Base-by-base conservation (phyloP, 352 stramenopile species). In the Blastocystis sp. region DNA sequence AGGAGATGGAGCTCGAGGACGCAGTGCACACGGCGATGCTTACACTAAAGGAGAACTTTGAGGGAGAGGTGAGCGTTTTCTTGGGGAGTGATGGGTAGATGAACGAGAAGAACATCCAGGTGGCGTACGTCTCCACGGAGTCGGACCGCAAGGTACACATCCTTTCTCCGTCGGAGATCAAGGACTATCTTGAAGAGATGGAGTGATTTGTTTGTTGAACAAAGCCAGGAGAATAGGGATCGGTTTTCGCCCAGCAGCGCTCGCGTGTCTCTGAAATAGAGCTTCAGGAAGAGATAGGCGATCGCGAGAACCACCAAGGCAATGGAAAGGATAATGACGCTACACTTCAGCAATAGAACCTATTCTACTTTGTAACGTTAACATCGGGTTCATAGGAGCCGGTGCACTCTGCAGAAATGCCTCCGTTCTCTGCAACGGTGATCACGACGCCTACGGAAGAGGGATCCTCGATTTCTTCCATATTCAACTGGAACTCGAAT, bases 1-100 rank as follows among this genome's bases (percentile, higher is more conserved):
- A 99, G 79, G 97, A 99, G 90, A 98, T 99, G 92, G 97, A 99
- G 92, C 94, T 99, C 80, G 97, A 99, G 94, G 97, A 99, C 93
- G 97, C 97, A 9, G 98, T 99, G 91, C 96, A 99, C 93, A 99
- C 96, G 80, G 97, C 97, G 41, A 93, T 99, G 77, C 93, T 99
- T 65, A 99, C 97, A n/a, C 93, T 99, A 88, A 93, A 97, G 80
- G 97, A 99, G 93, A 96, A 97, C 78, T 99, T 99, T 91, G 97
- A 98, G 91, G 95, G 95, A 90, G 94, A 97, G 29, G 94, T 81
- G 39, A 91, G 62, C 29, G 29, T 91, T 63, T 26, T 45, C 62
- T 59, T 9, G 37, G 55, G 74, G 74, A 51, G 76, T 66, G 33
- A 94, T 91, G 91, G 91, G 51, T 92, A 98, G 94, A 98, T 99